Percentiles rank a stretch among this genome's conserved stretches.
Evolutionary conservation across 1,139 yeast genomes (phyloP).

Genomic region (Barnettozyma hawaiiensis): DNA sequence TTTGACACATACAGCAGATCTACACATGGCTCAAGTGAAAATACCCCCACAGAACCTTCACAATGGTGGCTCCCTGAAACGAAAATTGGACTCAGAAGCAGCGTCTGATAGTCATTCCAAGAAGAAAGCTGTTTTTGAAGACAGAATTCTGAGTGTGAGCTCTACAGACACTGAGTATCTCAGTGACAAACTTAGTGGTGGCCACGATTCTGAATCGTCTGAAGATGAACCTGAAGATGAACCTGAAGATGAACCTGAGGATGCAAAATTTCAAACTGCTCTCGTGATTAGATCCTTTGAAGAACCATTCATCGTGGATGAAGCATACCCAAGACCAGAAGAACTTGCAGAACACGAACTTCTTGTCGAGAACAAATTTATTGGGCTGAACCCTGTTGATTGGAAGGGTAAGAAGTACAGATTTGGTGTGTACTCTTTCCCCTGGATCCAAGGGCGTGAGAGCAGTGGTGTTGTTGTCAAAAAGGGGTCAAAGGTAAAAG

Average conservation of each 20-base stretch:
- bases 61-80: constrained; percentile 13
- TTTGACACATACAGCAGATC: background rate
- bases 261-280: constrained; percentile 22
- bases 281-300: constrained; percentile 27
- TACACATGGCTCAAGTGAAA: background rate
- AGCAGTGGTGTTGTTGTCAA: constrained; percentile 37
- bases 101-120: background rate
- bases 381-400: constrained; percentile 45
- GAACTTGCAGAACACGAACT: constrained; percentile 31
- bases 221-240: constrained; percentile 7
- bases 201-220: constrained; percentile 5
- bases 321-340: constrained; percentile 24
- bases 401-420: constrained; percentile 46
- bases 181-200: constrained; percentile 17
- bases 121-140: constrained; percentile 9
- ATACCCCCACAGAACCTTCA: background rate
- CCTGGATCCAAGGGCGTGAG: constrained; percentile 48
- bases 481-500: constrained; percentile 31
- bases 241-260: constrained; percentile 13
- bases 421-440: constrained; percentile 44
- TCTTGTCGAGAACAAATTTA: constrained; percentile 35
- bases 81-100: constrained; percentile 9
- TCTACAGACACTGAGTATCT: constrained; percentile 20
- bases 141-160: constrained; percentile 20
- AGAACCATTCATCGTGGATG: constrained; percentile 23